Base-by-base conservation (phyloP, 306 rosid genomes). In the Sechiopsis laciniata region DNA sequence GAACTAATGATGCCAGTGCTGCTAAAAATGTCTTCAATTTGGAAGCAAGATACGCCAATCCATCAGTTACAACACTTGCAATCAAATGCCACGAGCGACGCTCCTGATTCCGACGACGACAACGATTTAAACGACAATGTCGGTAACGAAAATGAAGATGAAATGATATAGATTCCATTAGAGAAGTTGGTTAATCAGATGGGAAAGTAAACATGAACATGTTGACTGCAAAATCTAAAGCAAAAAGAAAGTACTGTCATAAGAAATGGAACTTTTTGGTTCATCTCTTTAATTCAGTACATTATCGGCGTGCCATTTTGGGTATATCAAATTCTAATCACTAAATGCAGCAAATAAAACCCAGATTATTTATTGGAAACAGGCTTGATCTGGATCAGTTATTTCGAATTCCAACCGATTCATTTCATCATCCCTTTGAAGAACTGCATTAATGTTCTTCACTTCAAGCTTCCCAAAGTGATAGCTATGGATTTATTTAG, bases 41-140 rank as follows among this genome's bases (percentile, higher is more conserved):
- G 74, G 87, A 86, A 81, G 97, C 92, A 64, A 90, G 87, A 77
- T 85, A 90, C 56, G n/a, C 92, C 93, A 42, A 87, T 93, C 78
- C 71, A 20, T 45, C 85, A 78, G 78, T 86, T 88, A 77, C 79
- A 78, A 79, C 83, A 71, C 17, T 79, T 81, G 2, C 83, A 81
- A 54, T 72, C 75, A 45, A 78, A 76, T 80, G 59, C 60, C 59
- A 60, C 29, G 64, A 75, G 6, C 56, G 17, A 74, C 63, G 54
- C 75, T 37, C 76, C 75, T 22, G 81, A 71, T 74, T 78, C 74
- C 20, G 88, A 92, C 13, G 85, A 82, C 11, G 48, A 10, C 55
- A 75, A 76, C 26, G 80, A 73, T 81, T 81, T 66, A 56, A 57
- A 17, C 14, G 79, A 70, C 14, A 68, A 40, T 35, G 55, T 11